These are phyloP conservation scores for Clathrus columnatus DNA, from an alignment of 768 basidiomycete species.

Conservation along the genomic window DNA sequence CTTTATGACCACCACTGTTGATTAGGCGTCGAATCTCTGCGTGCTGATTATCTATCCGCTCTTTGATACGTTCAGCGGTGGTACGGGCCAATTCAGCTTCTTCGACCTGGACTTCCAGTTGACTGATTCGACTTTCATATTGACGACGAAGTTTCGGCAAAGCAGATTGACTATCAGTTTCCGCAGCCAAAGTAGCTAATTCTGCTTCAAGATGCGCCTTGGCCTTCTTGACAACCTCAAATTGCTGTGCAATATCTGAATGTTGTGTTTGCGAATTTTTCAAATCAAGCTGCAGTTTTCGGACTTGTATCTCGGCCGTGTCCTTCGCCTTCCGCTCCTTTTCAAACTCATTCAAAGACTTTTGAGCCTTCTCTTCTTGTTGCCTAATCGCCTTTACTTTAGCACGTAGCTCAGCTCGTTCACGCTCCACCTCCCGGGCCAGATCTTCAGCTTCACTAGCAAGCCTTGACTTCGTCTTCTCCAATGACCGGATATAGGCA, in stretches of 20 bases:
- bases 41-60: constrained; percentile 58
- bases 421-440: constrained; percentile 61
- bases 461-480: constrained; percentile 68
- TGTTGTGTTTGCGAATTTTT: constrained; percentile 46
- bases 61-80: constrained; percentile 47
- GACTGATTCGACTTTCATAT: constrained; percentile 52
- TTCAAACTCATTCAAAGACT: constrained; percentile 52
- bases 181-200: constrained; percentile 56
- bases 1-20: constrained; percentile 44
- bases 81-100: constrained; percentile 44
- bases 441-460: constrained; percentile 79
- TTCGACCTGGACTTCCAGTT: constrained; percentile 53
- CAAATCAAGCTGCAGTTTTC: constrained; percentile 54
- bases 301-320: constrained; percentile 51
- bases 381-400: constrained; percentile 59
- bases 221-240: constrained; percentile 45
- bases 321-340: constrained; percentile 60
- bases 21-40: constrained; percentile 65
- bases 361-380: constrained; percentile 52
- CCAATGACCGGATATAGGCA: constrained; percentile 75
- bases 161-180: constrained; percentile 43
- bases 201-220: constrained; percentile 62
- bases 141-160: constrained; percentile 53
- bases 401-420: constrained; percentile 52
- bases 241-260: constrained; percentile 45